Percentiles rank a stretch among this genome's conserved stretches.
Evolutionary conservation across 1,139 yeast species (phyloP).

Genomic region (Magnusiomyces tetraspermus): DNA sequence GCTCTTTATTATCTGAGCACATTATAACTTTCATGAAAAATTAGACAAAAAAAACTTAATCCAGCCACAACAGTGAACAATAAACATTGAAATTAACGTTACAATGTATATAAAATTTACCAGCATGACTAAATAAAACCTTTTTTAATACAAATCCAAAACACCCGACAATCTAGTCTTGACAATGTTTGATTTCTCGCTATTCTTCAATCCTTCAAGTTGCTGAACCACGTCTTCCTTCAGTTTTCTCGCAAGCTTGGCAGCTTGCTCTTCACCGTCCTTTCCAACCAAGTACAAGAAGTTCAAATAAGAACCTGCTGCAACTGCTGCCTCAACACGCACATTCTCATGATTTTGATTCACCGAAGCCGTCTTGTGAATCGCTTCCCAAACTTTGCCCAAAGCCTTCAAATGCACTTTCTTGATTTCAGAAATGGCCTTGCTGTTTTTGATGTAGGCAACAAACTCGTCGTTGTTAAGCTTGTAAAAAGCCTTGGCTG

Average conservation of each 20-base stretch:
- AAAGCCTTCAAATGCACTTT: slow-evolving; percentile 22
- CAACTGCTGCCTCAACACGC: slow-evolving; percentile 41
- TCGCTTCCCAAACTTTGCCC: slow-evolving; percentile 26
- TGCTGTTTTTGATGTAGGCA: slow-evolving; percentile 10
- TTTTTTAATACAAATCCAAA: background rate
- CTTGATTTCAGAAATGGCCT: slow-evolving; percentile 23
- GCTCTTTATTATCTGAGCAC: no score
- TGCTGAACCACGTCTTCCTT: slow-evolving; percentile 6
- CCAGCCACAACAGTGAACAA: no score
- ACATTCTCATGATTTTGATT: slow-evolving; percentile 54
- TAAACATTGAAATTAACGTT: no score
- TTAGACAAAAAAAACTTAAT: no score
- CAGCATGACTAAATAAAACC: no score
- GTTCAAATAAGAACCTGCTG: slow-evolving; percentile 29
- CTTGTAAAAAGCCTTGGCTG: slow-evolving; percentile 10
- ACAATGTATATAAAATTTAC: no score
- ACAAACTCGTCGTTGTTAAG: slow-evolving; percentile 1
- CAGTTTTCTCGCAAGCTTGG: slow-evolving; percentile 15
- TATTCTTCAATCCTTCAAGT: background rate
- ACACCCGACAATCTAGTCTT: slow-evolving; percentile 8
- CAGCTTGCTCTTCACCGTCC: background rate
- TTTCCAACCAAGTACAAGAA: slow-evolving; percentile 6
- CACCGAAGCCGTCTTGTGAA: slow-evolving; percentile 32
- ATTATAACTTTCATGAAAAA: no score
- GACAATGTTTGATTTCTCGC: slow-evolving; percentile 8